A percentile compares a stretch with the other conserved stretches of the same genome.
Conservation (phyloP, 805 yeast species). For the Candida sanyiensis region DNA sequence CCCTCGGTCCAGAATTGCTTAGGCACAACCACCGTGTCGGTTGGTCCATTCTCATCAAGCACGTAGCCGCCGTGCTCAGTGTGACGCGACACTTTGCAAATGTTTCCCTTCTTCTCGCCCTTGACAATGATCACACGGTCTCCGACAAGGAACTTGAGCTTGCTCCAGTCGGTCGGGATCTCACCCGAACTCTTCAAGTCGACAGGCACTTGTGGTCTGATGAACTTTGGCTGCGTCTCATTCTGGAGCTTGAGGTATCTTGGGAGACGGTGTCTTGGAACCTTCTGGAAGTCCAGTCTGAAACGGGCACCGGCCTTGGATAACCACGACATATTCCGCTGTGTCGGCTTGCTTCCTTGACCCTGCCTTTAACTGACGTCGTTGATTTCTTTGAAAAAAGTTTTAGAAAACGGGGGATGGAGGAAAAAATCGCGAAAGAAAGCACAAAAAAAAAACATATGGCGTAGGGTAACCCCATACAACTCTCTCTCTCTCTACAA, state of each 20-base stretch:
- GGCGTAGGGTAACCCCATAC: too few relatives aligned
- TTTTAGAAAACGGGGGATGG: background rate
- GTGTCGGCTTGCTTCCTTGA: background rate
- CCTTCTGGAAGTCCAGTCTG: constrained; percentile 26
- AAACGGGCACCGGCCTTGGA: constrained; percentile 35
- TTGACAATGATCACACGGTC: constrained; percentile 68
- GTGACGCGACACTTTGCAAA: constrained; percentile 60
- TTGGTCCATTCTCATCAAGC: constrained; percentile 64
- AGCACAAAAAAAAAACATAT: background rate
- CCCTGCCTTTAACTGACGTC: background rate
- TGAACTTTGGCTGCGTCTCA: constrained; percentile 32
- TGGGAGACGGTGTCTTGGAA: constrained; percentile 28
- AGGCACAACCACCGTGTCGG: constrained; percentile 61
- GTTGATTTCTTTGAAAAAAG: background rate
- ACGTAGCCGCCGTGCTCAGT: constrained; percentile 56
- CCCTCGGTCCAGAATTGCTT: constrained; percentile 66
- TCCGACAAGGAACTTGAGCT: constrained; percentile 64
- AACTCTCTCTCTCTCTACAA: too few relatives aligned
- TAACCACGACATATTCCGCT: constrained; percentile 22
- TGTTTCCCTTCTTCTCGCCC: constrained; percentile 71
- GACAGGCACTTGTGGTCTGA: constrained; percentile 29
- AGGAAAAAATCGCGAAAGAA: background rate
- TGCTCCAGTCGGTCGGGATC: constrained; percentile 39
- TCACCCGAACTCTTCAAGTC: constrained; percentile 28
- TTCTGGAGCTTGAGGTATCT: constrained; percentile 27